Evolutionary conservation across 768 basidiomycete species (phyloP).

Genomic region (Cyclocybe cylindracea): DNA sequence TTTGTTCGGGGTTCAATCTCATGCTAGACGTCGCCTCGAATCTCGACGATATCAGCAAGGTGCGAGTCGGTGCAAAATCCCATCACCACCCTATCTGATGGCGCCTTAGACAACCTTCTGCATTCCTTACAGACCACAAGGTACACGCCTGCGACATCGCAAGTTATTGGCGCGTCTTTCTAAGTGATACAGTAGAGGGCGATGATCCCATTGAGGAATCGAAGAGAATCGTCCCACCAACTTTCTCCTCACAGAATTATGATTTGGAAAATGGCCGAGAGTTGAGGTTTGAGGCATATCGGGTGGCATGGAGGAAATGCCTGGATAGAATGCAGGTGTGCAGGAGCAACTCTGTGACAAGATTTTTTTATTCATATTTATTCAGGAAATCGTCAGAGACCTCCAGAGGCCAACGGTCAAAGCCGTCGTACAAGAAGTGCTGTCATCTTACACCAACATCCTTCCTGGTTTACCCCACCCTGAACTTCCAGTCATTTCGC

Average conservation of each 20-base stretch:
- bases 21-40: constrained; percentile 11
- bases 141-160: not conserved
- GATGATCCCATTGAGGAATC: not conserved
- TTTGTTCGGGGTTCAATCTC: not conserved
- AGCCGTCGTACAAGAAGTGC: constrained; percentile 43
- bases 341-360: not conserved
- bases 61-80: not conserved
- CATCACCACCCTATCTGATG: too few relatives aligned
- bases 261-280: constrained; percentile 15
- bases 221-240: not conserved
- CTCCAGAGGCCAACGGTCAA: constrained; percentile 52
- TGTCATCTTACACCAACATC: constrained; percentile 41
- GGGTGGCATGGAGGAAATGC: constrained; percentile 59
- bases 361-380: not conserved
- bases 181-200: not conserved
- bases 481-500: constrained; percentile 61
- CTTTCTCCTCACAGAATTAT: constrained; percentile 1
- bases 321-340: constrained; percentile 56
- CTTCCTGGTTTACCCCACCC: constrained; percentile 58
- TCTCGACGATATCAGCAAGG: constrained; percentile 17
- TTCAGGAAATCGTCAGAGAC: constrained; percentile 44
- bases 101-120: constrained; percentile 13
- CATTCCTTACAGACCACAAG: constrained; percentile 13
- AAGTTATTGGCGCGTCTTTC: not conserved
- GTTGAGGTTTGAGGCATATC: constrained; percentile 51